Evolutionary conservation across 192 early-diverging fungal genomes (phyloP), one percentile per base, ranked within the genome.

Genomic region (Jimgerdemannia lactiflua): DNA sequence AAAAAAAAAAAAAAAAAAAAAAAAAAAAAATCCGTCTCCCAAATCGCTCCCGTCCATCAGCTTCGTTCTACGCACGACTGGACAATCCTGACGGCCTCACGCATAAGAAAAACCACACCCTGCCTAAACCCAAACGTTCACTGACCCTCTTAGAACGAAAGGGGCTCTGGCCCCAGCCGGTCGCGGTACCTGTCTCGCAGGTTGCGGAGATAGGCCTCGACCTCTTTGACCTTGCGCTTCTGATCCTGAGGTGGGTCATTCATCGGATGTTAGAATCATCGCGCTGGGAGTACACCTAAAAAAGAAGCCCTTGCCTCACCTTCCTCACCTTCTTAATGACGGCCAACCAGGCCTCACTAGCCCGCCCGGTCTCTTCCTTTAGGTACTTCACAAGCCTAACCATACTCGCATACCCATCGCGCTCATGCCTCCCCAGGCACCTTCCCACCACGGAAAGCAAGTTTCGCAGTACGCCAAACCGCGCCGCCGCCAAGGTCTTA

Each of bases 331-430:
- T 68, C 40, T 41, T 20, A 18, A 68, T 68, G 6, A 68, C 67
- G 19, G 29, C 29, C 9, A 68, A 19, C 67, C 67, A 68, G 9
- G 40, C 29, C 19, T 18, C 18, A 41, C 18, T 68, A 9, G 18
- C 67, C 19, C 40, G 7, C 18, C 19, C 67, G 67, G 67, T 68
- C 40, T 68, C 67, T 18, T 68, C 67, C 18, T 18, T 68, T 9
- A 68, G 67, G 67, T 68, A 68, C 40, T 18, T 7, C 67, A 68
- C 67, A 6, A 68, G 67, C 67, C 40, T 7, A 41, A 68, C 19
- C 2, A 68, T 68, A 19, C 19, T 41, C 18, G 19, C 18, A 6
- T 68, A 18, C 29, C 29, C 19, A 9, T 68, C 67, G 40, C 67
- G 67, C 9, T 7, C 40, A 18, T 39, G 19, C 29, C 67, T 7